phyloP scores from a whole-genome alignment of 768 basidiomycete species.

The Rhodotorula paludigena region DNA sequence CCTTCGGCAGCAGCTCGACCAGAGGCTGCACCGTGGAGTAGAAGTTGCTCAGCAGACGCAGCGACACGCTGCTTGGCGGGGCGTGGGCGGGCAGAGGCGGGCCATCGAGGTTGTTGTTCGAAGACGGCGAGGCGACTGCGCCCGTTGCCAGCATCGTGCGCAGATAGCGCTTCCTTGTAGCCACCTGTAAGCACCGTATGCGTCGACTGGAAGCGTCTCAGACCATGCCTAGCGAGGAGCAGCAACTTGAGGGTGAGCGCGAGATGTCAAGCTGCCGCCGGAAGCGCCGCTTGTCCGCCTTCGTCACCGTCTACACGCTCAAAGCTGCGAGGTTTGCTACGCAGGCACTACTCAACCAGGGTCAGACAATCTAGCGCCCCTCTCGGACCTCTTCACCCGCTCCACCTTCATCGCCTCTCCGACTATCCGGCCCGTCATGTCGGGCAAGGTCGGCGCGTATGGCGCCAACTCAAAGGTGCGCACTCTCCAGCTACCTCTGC shows the following conservation, averaged over 20 bases:
- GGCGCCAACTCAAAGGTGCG: slow-evolving; percentile 40
- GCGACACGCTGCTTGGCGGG: background rate
- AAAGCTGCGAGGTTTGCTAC: too few relatives aligned
- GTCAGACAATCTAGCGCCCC: too few relatives aligned
- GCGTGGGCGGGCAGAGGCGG: background rate
- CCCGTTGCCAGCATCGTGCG: too few relatives aligned
- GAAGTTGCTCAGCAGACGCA: slow-evolving; percentile 10
- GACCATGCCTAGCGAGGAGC: too few relatives aligned
- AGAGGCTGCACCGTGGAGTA: slow-evolving; percentile 9
- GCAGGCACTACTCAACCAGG: background rate
- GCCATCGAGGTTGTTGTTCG: background rate
- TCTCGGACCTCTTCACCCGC: background rate
- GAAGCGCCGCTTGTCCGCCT: too few relatives aligned
- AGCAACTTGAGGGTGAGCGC: too few relatives aligned
- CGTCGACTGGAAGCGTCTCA: too few relatives aligned
- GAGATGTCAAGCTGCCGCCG: too few relatives aligned
- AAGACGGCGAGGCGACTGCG: background rate
- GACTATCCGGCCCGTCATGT: slow-evolving; percentile 15
- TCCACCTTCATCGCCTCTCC: background rate
- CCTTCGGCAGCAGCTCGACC: background rate
- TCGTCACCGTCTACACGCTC: too few relatives aligned
- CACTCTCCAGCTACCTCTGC: background rate
- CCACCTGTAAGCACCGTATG: too few relatives aligned
- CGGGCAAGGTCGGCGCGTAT: slow-evolving; percentile 43
- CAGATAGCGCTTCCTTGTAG: too few relatives aligned